Percentiles rank a stretch among this genome's conserved stretches.
These are phyloP conservation scores for Alternaria triticina DNA, from an alignment of 2,329 filamentous ascomycete genomes.

Conservation along the genomic window DNA sequence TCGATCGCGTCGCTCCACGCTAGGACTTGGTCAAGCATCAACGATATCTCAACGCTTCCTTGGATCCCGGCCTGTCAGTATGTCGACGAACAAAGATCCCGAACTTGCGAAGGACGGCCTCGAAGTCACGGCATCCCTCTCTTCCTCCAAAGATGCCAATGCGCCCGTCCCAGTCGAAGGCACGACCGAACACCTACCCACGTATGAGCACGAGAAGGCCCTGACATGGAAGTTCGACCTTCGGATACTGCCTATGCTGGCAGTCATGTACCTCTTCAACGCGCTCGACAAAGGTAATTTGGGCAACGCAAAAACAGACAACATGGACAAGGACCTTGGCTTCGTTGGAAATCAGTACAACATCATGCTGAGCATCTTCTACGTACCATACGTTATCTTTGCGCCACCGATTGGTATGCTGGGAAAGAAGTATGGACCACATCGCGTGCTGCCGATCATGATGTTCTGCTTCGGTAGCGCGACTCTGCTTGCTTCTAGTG, in stretches of 20 bases:
- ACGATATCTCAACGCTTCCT: background rate
- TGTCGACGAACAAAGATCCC: slow-evolving; percentile 34
- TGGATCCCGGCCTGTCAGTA: slow-evolving; percentile 11
- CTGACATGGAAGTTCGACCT: slow-evolving; percentile 64
- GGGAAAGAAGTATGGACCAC: slow-evolving; percentile 71
- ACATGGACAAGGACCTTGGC: slow-evolving; percentile 60
- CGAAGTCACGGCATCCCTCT: slow-evolving; percentile 32
- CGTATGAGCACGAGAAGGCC: slow-evolving; percentile 44
- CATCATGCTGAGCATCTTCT: slow-evolving; percentile 72
- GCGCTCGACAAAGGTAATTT: slow-evolving; percentile 44
- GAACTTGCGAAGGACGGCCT: slow-evolving; percentile 40
- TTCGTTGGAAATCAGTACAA: slow-evolving; percentile 72
- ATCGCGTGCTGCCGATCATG: slow-evolving; percentile 68
- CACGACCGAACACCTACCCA: slow-evolving; percentile 41
- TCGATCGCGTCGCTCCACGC: background rate
- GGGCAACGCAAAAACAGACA: slow-evolving; percentile 54
- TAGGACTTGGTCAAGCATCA: background rate
- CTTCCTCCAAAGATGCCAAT: slow-evolving; percentile 32
- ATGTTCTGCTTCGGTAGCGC: slow-evolving; percentile 73
- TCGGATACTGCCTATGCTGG: slow-evolving; percentile 63
- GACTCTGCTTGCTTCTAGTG: slow-evolving; percentile 65
- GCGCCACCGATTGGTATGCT: slow-evolving; percentile 70
- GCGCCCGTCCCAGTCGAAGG: slow-evolving; percentile 35
- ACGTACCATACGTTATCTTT: slow-evolving; percentile 74
- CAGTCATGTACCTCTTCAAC: slow-evolving; percentile 67